Evolutionary conservation across 495 filamentous ascomycete species (phyloP).

Genomic region (Podospora appendiculata): DNA sequence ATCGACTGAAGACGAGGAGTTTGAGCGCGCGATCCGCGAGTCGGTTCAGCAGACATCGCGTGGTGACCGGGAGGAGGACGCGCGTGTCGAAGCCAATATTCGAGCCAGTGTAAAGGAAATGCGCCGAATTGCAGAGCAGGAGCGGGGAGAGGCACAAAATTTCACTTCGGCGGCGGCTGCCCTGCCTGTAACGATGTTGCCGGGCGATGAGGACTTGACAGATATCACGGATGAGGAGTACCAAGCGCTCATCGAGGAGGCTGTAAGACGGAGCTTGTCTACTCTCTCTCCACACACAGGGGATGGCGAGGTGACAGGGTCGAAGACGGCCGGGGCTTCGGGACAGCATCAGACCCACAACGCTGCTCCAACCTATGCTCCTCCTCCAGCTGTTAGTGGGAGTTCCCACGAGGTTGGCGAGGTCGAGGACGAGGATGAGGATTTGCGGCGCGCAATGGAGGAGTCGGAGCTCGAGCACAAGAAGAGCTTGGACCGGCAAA

Average conservation of each 20-base stretch:
- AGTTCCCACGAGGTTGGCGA: not conserved
- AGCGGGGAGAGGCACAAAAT: constrained; percentile 10
- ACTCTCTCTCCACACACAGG: constrained; percentile 1
- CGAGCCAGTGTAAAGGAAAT: constrained; percentile 58
- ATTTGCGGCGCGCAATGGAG: constrained; percentile 35
- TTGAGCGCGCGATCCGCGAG: constrained; percentile 59
- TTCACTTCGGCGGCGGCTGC: not conserved
- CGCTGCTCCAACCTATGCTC: not conserved
- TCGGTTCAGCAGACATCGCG: constrained; percentile 62
- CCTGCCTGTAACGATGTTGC: not conserved
- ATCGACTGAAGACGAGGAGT: constrained; percentile 36
- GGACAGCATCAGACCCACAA: constrained; percentile 19
- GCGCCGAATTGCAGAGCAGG: constrained; percentile 26
- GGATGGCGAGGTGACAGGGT: too few species aligned
- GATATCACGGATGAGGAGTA: constrained; percentile 44
- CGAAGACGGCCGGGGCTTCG: not conserved
- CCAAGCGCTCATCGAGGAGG: constrained; percentile 50
- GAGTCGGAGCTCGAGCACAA: constrained; percentile 36
- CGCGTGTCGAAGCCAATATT: constrained; percentile 59
- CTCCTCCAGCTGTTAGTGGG: not conserved
- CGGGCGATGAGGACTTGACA: constrained; percentile 13
- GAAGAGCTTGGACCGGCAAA: constrained; percentile 31
- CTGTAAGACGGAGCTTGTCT: constrained; percentile 46
- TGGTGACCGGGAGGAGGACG: constrained; percentile 60
- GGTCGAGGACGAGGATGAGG: constrained; percentile 27